A percentile compares a stretch with the other conserved stretches of the same genome.
phyloP scores from a whole-genome alignment of 345 rosid genomes.

The Lepidium didymum region DNA sequence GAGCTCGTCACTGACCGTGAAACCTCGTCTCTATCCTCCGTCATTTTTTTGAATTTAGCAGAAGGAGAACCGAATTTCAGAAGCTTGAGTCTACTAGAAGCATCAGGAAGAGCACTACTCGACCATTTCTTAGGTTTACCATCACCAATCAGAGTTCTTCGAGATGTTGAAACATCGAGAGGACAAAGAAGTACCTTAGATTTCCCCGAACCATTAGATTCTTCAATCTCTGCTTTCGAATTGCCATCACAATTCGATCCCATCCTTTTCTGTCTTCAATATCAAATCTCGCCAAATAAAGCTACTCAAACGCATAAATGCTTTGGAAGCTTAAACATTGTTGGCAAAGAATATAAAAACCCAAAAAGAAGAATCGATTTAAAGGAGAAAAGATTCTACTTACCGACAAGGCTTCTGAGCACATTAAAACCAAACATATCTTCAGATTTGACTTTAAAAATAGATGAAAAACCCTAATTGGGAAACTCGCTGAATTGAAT shows the following conservation, averaged over 20 bases:
- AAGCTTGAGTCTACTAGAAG: slow-evolving; percentile 37
- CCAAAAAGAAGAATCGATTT: not conserved
- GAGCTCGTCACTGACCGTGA: slow-evolving; percentile 57
- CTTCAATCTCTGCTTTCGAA: slow-evolving; percentile 37
- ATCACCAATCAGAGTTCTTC: slow-evolving; percentile 35
- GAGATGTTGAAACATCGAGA: slow-evolving; percentile 40
- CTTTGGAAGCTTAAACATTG: slow-evolving; percentile 16
- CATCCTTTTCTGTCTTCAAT: slow-evolving; percentile 29
- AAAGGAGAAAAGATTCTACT: slow-evolving; percentile 4
- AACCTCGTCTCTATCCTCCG: slow-evolving; percentile 53
- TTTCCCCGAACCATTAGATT: slow-evolving; percentile 26
- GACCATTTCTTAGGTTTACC: slow-evolving; percentile 30
- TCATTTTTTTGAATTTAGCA: slow-evolving; percentile 53
- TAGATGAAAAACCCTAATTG: not conserved
- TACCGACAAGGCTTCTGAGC: slow-evolving; percentile 13
- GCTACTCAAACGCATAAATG: slow-evolving; percentile 12
- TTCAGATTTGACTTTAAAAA: not conserved
- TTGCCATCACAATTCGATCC: slow-evolving; percentile 36
- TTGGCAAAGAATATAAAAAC: slow-evolving; percentile 21
- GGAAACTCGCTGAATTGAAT: slow-evolving; percentile 7
- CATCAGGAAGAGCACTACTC: slow-evolving; percentile 10
- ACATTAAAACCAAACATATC: not conserved
- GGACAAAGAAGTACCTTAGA: slow-evolving; percentile 27
- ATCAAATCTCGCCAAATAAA: not conserved
- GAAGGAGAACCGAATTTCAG: slow-evolving; percentile 67